These are phyloP conservation scores for Penicillium flavigenum DNA, from an alignment of 495 filamentous ascomycete genomes.

Conservation along the genomic window DNA sequence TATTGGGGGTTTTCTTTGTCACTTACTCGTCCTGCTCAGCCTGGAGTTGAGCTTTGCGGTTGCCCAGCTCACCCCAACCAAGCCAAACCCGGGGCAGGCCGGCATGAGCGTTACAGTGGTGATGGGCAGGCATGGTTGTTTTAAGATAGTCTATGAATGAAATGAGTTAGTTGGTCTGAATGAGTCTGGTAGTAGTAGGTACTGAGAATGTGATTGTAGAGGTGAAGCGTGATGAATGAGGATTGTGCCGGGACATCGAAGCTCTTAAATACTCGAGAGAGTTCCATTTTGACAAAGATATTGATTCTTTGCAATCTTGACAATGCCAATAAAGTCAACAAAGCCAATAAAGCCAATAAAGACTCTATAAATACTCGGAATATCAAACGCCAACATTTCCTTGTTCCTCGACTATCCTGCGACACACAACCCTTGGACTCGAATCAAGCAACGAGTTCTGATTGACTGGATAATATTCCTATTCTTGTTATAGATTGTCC, in stretches of 20 bases:
- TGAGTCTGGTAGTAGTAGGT: neutral
- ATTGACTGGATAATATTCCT: neutral
- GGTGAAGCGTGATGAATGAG: slow-evolving; percentile 1
- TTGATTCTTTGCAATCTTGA: neutral
- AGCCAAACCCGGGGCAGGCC: slow-evolving; percentile 4
- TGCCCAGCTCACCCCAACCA: slow-evolving; percentile 6
- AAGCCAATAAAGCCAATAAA: neutral
- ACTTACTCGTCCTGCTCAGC: neutral
- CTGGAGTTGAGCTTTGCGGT: slow-evolving; percentile 9
- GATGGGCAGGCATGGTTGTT: neutral
- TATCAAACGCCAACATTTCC: neutral
- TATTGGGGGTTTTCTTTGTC: neutral
- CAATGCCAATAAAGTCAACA: neutral
- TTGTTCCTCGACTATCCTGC: neutral
- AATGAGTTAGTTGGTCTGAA: neutral
- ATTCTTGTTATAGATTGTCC: neutral
- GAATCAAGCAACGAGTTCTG: neutral
- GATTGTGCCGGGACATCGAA: slow-evolving; percentile 1
- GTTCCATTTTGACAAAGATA: neutral
- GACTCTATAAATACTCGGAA: neutral
- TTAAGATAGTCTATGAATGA: neutral
- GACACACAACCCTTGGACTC: neutral
- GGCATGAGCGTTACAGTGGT: neutral
- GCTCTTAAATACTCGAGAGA: neutral
- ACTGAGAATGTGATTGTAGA: neutral